Base-by-base conservation (phyloP, 306 rosid species). In the Vicia sativa region DNA sequence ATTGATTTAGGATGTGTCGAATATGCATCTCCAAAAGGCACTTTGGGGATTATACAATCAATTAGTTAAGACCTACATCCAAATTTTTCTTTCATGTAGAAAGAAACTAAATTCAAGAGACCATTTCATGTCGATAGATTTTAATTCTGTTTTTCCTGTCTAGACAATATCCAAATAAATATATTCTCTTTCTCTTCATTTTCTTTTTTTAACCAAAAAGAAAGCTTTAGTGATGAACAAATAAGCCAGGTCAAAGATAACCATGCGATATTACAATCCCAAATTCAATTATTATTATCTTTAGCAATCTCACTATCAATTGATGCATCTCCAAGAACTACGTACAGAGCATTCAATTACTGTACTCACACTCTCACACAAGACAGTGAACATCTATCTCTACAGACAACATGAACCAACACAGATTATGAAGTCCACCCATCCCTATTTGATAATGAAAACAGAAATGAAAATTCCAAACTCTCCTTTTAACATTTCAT, bases 391-490 rank as follows among this genome's bases (percentile, higher is more conserved):
- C 71, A 18, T 65, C n/a, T 65, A 18, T 65, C n/a, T 65, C 15
- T 12, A 13, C 61, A 25, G 7, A 64, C 9, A 11, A 25, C 68
- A 39, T 13, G 69, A 48, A 38, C 63, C 6, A 6, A 71, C 19
- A 34, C 9, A 56, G 45, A 29, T 44, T 63, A 29, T 39, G 14
- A 26, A 44, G 45, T 60, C 29, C 60, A 26, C 14, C 53, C 67
- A 46, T 54, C 49, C 48, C 60, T 34, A 62, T 41, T 52, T 31
- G 59, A 74, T n/a, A 16, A 49, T 42, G 44, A 64, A 70, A 75
- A 57, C 23, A 23, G 41, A n/a, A 70, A 77, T 9, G 63, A 21
- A 62, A 72, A 56, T 14, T 61, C 60, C 72, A 67, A 61, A 55
- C 38, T 38, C 42, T 55, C 66, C 72, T 61, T 19, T 19, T 15